Evolutionary conservation across 2,329 filamentous ascomycete genomes (phyloP).

Genomic region (Aspergillus sp.): DNA sequence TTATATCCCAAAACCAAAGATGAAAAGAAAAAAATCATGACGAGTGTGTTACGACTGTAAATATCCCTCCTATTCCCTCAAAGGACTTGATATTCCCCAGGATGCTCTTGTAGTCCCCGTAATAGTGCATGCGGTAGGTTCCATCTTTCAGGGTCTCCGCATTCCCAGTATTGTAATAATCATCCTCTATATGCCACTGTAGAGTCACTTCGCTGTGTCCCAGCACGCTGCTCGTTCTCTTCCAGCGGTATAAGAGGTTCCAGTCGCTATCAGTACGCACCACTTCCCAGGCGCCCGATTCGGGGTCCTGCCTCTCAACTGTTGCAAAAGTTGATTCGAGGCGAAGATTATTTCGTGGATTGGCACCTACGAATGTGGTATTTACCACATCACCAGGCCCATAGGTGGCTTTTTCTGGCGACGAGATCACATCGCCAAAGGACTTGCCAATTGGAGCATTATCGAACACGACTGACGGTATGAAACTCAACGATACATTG

Average conservation of each 20-base stretch:
- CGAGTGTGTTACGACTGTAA: slow-evolving; percentile 23
- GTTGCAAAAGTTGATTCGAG: slow-evolving; percentile 73
- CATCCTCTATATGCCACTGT: slow-evolving; percentile 70
- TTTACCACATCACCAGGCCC: slow-evolving; percentile 57
- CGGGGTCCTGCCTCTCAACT: slow-evolving; percentile 58
- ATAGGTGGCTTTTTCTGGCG: slow-evolving; percentile 51
- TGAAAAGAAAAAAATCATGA: too few species aligned
- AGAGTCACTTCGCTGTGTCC: slow-evolving; percentile 75
- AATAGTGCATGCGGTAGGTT: slow-evolving; percentile 75
- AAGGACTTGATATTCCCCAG: slow-evolving; percentile 61
- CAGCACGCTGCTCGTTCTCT: slow-evolving; percentile 61
- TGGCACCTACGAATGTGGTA: slow-evolving; percentile 76
- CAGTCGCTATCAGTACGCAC: slow-evolving; percentile 75
- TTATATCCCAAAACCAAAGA: too few species aligned
- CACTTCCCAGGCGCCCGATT: slow-evolving; percentile 54
- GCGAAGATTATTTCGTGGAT: slow-evolving; percentile 81
- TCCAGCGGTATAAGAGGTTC: slow-evolving; percentile 78
- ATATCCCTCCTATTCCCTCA: slow-evolving; percentile 58
- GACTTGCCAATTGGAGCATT: slow-evolving; percentile 57
- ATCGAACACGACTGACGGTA: slow-evolving; percentile 73
- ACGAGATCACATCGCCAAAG: slow-evolving; percentile 64
- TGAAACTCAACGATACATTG: slow-evolving; percentile 71
- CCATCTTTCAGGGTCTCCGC: slow-evolving; percentile 45
- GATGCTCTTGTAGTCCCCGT: slow-evolving; percentile 71
- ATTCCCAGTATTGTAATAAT: slow-evolving; percentile 40